These are phyloP conservation scores for Phlebiopsis gigantea DNA, from an alignment of 768 basidiomycete species.

Conservation along the genomic window DNA sequence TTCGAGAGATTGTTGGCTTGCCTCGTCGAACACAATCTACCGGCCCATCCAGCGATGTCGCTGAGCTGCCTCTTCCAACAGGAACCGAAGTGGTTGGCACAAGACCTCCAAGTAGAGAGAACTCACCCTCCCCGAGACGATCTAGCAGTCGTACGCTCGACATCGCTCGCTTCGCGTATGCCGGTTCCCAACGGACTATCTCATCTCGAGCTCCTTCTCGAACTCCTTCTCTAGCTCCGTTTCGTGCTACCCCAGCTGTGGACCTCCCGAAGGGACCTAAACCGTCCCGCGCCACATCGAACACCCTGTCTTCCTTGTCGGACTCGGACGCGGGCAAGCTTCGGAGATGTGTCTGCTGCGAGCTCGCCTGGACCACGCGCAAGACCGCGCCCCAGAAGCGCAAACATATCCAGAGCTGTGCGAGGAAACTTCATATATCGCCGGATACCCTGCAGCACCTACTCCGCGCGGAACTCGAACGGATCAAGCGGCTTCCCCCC, in stretches of 20 bases:
- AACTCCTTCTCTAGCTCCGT: not conserved
- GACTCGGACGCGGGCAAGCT: slow-evolving; percentile 44
- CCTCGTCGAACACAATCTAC: not conserved
- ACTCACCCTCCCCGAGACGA: slow-evolving; percentile 20
- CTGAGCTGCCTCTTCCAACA: not conserved
- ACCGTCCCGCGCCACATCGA: not conserved
- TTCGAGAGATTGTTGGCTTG: slow-evolving; percentile 10
- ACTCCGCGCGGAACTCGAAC: slow-evolving; percentile 41
- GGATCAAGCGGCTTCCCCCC: not conserved
- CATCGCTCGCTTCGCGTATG: slow-evolving; percentile 39
- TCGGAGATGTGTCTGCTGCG: slow-evolving; percentile 59
- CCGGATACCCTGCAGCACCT: slow-evolving; percentile 51
- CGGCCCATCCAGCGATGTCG: too few species aligned
- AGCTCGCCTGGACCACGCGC: slow-evolving; percentile 60
- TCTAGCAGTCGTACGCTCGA: not conserved
- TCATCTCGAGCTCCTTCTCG: slow-evolving; percentile 10
- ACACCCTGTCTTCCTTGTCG: slow-evolving; percentile 28
- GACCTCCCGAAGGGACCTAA: not conserved
- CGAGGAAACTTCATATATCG: slow-evolving; percentile 50
- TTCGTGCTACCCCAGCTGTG: not conserved
- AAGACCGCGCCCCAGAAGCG: slow-evolving; percentile 62
- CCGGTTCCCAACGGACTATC: not conserved
- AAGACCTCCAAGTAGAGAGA: not conserved
- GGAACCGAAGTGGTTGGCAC: not conserved
- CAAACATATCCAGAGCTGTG: slow-evolving; percentile 62